These are phyloP conservation scores for Alloteropsis semialata DNA, from an alignment of 176 grass and related monocot species.

Conservation along the genomic window DNA sequence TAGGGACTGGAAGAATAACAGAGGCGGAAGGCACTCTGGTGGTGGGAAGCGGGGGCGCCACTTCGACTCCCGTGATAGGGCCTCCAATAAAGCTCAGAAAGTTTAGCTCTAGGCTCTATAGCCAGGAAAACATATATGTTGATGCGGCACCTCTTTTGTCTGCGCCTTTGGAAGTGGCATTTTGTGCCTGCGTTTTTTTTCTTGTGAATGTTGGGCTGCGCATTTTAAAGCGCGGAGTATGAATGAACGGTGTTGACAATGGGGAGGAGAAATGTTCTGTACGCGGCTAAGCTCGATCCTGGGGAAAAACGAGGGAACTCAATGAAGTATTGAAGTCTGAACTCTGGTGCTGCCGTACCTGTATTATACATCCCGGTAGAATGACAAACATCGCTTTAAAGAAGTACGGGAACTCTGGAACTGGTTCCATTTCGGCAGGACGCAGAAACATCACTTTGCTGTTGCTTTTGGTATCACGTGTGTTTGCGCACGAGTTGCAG, in stretches of 20 bases:
- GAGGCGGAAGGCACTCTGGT: slow-evolving; percentile 48
- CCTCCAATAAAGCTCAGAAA: slow-evolving; percentile 53
- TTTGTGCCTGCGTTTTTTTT: background rate
- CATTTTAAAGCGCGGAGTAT: background rate
- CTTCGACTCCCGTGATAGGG: slow-evolving; percentile 30
- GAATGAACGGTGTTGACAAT: background rate
- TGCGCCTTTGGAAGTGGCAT: background rate
- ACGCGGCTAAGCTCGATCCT: background rate
- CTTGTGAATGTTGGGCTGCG: background rate
- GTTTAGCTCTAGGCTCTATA: slow-evolving; percentile 29
- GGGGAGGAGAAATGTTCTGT: background rate
- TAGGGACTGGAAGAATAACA: slow-evolving; percentile 50
- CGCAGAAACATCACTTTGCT: too few species aligned
- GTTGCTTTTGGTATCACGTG: too few species aligned
- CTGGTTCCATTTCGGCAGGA: too few species aligned
- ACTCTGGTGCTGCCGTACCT: background rate
- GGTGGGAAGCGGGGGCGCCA: slow-evolving; percentile 51
- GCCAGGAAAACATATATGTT: background rate
- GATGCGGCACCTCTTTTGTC: background rate
- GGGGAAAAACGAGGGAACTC: background rate
- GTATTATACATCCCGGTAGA: too few species aligned
- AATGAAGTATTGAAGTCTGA: background rate
- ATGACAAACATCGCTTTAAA: too few species aligned
- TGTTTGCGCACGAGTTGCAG: background rate
- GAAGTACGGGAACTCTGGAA: too few species aligned